Evolutionary conservation across 1,139 yeast species (phyloP).

Genomic region (Eremothecium coryli): DNA sequence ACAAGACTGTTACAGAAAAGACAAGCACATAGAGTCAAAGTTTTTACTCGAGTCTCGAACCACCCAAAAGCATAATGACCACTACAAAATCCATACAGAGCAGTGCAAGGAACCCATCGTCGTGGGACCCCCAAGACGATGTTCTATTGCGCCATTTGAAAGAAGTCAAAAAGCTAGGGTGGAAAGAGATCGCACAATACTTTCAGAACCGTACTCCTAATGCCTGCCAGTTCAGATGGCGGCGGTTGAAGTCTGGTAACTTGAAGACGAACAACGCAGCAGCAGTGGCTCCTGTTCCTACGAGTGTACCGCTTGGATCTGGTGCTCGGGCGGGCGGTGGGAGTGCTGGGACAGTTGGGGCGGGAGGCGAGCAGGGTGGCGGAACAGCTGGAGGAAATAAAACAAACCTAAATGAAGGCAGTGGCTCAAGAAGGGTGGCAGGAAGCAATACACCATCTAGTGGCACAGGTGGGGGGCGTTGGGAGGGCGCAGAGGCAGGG

Average conservation of each 20-base stretch:
- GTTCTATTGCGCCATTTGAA: constrained; percentile 56
- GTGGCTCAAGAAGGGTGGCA: background rate
- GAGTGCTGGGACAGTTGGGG: constrained; percentile 14
- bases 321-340: constrained; percentile 9
- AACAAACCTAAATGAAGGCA: background rate
- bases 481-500: background rate
- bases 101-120: constrained; percentile 44
- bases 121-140: constrained; percentile 74
- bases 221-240: constrained; percentile 75
- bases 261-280: constrained; percentile 46
- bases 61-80: constrained; percentile 6
- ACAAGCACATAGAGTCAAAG: background rate
- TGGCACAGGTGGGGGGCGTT: background rate
- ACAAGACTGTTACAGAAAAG: background rate
- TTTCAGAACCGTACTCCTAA: constrained; percentile 64
- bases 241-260: constrained; percentile 57
- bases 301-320: constrained; percentile 5
- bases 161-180: constrained; percentile 62
- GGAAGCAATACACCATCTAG: no score
- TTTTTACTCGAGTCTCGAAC: background rate
- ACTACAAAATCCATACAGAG: constrained; percentile 9
- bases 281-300: constrained; percentile 6
- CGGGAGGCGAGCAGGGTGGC: constrained; percentile 4
- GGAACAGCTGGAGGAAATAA: constrained; percentile 9
- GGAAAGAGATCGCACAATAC: constrained; percentile 67